Evolutionary conservation across 2,329 filamentous ascomycete species (phyloP).

Genomic region (Penicillium sp.): DNA sequence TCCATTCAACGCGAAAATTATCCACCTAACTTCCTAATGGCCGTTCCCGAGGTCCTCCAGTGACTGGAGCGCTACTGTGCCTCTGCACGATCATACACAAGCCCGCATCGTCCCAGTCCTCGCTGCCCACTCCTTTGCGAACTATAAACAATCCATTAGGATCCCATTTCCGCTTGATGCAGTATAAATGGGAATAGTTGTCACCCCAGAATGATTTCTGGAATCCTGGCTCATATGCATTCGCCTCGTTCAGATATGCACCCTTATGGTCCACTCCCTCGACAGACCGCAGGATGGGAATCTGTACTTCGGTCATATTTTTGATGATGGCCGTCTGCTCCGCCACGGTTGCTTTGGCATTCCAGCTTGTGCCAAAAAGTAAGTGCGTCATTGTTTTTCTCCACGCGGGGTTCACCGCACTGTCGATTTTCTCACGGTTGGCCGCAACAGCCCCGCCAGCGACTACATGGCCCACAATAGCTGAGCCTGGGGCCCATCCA

Average conservation of each 20-base stretch:
- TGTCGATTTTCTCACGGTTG: slow-evolving; percentile 41
- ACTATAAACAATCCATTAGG: slow-evolving; percentile 30
- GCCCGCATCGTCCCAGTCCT: slow-evolving; percentile 28
- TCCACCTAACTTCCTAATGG: background rate
- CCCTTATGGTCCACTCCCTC: slow-evolving; percentile 27
- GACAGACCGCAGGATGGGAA: slow-evolving; percentile 22
- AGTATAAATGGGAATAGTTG: slow-evolving; percentile 30
- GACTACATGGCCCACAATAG: slow-evolving; percentile 31
- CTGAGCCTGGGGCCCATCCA: slow-evolving; percentile 17
- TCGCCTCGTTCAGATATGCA: slow-evolving; percentile 41
- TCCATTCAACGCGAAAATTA: background rate
- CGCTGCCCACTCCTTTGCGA: slow-evolving; percentile 25
- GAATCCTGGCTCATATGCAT: slow-evolving; percentile 42
- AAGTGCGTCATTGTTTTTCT: slow-evolving; percentile 45
- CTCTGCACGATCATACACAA: slow-evolving; percentile 14
- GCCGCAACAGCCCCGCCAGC: slow-evolving; percentile 39
- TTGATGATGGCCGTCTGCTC: slow-evolving; percentile 39
- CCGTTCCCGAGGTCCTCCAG: too few species aligned
- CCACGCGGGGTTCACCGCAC: slow-evolving; percentile 43
- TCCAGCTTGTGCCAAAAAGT: slow-evolving; percentile 28
- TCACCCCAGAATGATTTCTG: slow-evolving; percentile 43
- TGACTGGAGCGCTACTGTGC: background rate
- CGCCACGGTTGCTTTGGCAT: slow-evolving; percentile 22
- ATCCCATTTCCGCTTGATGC: slow-evolving; percentile 34
- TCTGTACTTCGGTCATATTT: slow-evolving; percentile 31